Percentiles rank a stretch among this genome's conserved stretches.
Evolutionary conservation across 257 asterid genomes (phyloP).

Genomic region (Gentiana macrophylla): DNA sequence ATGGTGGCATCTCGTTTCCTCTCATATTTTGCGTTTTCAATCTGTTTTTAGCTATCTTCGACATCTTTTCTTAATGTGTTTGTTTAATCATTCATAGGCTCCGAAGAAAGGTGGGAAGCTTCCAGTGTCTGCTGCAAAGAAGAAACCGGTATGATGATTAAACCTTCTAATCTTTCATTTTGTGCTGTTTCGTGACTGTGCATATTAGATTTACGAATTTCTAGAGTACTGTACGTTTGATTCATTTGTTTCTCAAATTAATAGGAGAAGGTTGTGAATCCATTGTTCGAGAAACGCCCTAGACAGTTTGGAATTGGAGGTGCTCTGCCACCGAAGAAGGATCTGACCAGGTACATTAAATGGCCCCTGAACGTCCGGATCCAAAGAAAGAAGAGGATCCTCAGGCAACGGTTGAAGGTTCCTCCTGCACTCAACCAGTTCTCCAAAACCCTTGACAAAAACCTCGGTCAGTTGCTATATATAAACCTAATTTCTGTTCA

Average conservation of each 20-base stretch:
- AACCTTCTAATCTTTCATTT: too few relatives aligned
- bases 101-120: slow-evolving; percentile 16
- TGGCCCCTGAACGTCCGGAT: slow-evolving; percentile 28
- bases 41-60: too few relatives aligned
- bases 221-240: not conserved
- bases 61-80: too few relatives aligned
- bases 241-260: not conserved
- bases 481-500: too few relatives aligned
- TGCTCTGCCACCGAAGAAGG: slow-evolving; percentile 32
- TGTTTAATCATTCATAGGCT: slow-evolving; percentile 5
- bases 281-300: slow-evolving; percentile 31
- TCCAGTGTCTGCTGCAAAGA: slow-evolving; percentile 14
- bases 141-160: slow-evolving; percentile 9
- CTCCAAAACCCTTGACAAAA: slow-evolving; percentile 36
- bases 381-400: slow-evolving; percentile 35
- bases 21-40: too few relatives aligned
- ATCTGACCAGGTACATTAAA: slow-evolving; percentile 23
- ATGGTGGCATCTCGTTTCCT: too few relatives aligned
- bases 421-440: slow-evolving; percentile 42
- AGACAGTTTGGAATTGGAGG: slow-evolving; percentile 41
- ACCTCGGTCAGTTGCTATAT: slow-evolving; percentile 18
- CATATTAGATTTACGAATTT: too few relatives aligned
- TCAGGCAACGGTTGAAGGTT: slow-evolving; percentile 36
- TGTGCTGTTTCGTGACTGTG: too few relatives aligned
- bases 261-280: slow-evolving; percentile 30